phyloP scores from a whole-genome alignment of 1,139 yeast genomes.

The Pichia sp. region DNA sequence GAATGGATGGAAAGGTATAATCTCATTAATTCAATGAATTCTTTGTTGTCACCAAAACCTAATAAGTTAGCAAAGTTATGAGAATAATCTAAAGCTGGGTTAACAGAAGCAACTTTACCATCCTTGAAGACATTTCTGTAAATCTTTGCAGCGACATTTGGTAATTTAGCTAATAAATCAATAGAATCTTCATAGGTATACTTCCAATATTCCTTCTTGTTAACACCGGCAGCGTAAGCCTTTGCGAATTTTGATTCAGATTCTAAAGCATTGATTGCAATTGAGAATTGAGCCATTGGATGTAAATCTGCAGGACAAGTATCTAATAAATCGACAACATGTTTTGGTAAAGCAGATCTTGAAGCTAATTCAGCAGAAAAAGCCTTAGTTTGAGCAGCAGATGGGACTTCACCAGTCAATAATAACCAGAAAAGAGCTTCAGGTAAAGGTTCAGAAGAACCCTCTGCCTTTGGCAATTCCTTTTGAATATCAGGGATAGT shows the following conservation, averaged over 20 bases:
- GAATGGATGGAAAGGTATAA: constrained; percentile 92
- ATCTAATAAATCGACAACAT: constrained; percentile 76
- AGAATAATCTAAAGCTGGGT: constrained; percentile 79
- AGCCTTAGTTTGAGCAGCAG: constrained; percentile 66
- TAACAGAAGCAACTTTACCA: constrained; percentile 70
- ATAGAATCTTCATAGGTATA: constrained; percentile 86
- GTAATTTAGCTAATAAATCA: constrained; percentile 84
- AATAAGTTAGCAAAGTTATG: constrained; percentile 80
- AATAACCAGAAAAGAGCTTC: constrained; percentile 92
- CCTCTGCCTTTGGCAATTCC: constrained; percentile 89
- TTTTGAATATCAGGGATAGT: constrained; percentile 94
- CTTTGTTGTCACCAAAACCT: constrained; percentile 74
- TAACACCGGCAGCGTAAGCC: constrained; percentile 85
- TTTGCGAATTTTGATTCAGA: constrained; percentile 85
- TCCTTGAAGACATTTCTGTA: constrained; percentile 87
- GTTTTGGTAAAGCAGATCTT: constrained; percentile 78
- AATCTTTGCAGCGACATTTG: constrained; percentile 88
- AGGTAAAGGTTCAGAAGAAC: constrained; percentile 80
- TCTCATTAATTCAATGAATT: constrained; percentile 87
- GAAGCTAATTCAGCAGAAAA: constrained; percentile 80
- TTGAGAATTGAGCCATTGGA: constrained; percentile 96
- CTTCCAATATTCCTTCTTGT: constrained; percentile 87
- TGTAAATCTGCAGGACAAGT: constrained; percentile 80
- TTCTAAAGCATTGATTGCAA: constrained; percentile 88
- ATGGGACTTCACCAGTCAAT: constrained; percentile 85